phyloP scores from a whole-genome alignment of 345 rosid genomes.

The Durio zibethinus region DNA sequence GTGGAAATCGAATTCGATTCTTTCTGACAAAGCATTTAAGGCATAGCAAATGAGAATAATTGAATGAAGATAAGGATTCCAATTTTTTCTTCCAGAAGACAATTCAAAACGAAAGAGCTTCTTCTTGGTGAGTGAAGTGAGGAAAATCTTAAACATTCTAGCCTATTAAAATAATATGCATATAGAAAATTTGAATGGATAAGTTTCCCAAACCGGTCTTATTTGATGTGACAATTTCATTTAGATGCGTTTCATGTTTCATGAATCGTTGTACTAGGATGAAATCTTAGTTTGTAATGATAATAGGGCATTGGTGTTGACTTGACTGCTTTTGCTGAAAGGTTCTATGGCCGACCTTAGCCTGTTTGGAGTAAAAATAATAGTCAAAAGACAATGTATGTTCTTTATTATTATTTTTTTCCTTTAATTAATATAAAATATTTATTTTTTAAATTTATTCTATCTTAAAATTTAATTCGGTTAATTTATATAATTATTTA shows the following conservation, averaged over 20 bases:
- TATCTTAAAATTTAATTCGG: too few relatives aligned
- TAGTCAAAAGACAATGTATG: background rate
- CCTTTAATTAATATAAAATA: background rate
- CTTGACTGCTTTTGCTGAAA: background rate
- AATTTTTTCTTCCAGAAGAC: background rate
- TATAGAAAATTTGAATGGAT: background rate
- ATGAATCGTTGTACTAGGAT: background rate
- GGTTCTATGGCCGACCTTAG: background rate
- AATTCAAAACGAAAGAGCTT: background rate
- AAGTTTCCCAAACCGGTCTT: background rate
- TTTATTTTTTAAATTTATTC: too few relatives aligned
- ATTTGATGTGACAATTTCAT: conserved; percentile 1
- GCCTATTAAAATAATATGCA: rapidly evolving
- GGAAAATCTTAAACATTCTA: too few relatives aligned
- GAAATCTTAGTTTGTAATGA: background rate
- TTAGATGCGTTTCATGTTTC: background rate
- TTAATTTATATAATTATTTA: too few relatives aligned
- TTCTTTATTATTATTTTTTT: background rate
- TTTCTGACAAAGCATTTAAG: background rate
- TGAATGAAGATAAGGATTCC: background rate
- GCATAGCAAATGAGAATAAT: background rate
- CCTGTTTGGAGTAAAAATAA: background rate
- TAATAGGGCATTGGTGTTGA: background rate
- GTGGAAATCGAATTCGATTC: background rate
- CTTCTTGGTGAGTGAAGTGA: too few relatives aligned